Evolutionary conservation across 495 filamentous ascomycete genomes (phyloP).

Genomic region (Annulohypoxylon nitens): DNA sequence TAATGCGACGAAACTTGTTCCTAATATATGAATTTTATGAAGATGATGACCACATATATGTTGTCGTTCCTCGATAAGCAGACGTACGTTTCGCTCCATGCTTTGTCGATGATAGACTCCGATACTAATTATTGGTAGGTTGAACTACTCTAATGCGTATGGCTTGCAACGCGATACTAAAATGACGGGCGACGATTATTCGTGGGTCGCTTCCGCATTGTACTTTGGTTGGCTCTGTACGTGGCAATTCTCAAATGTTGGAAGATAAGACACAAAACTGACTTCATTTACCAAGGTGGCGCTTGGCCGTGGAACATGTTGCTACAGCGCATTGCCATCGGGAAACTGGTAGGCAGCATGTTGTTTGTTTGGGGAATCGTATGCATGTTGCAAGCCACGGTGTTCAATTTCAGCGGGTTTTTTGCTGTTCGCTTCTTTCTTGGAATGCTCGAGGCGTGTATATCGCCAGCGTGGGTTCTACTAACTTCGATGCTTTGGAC

Average conservation of each 20-base stretch:
- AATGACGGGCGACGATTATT: slow-evolving; percentile 52
- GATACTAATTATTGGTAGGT: slow-evolving; percentile 10
- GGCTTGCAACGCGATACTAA: slow-evolving; percentile 51
- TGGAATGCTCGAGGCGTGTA: slow-evolving; percentile 53
- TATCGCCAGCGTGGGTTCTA: slow-evolving; percentile 51
- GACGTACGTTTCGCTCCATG: slow-evolving; percentile 42
- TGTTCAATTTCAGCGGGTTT: slow-evolving; percentile 50
- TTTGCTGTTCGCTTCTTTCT: slow-evolving; percentile 54
- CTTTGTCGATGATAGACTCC: slow-evolving; percentile 22
- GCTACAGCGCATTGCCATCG: slow-evolving; percentile 51
- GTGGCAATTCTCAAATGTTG: neutral
- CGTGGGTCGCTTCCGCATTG: slow-evolving; percentile 52
- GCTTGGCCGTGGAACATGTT: slow-evolving; percentile 54
- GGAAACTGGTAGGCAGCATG: slow-evolving; percentile 50
- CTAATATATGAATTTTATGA: slow-evolving; percentile 26
- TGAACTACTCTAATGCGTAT: slow-evolving; percentile 50
- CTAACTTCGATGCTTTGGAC: slow-evolving; percentile 51
- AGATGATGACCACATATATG: slow-evolving; percentile 54
- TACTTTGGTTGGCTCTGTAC: slow-evolving; percentile 54
- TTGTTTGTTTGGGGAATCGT: slow-evolving; percentile 53
- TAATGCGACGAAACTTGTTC: neutral
- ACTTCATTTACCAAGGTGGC: slow-evolving; percentile 30
- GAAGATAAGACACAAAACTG: slow-evolving; percentile 3
- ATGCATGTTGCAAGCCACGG: slow-evolving; percentile 50
- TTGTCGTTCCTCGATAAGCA: slow-evolving; percentile 52